Conservation (phyloP, 805 yeast genomes). For the Tetrapisispora taiwanensis region DNA sequence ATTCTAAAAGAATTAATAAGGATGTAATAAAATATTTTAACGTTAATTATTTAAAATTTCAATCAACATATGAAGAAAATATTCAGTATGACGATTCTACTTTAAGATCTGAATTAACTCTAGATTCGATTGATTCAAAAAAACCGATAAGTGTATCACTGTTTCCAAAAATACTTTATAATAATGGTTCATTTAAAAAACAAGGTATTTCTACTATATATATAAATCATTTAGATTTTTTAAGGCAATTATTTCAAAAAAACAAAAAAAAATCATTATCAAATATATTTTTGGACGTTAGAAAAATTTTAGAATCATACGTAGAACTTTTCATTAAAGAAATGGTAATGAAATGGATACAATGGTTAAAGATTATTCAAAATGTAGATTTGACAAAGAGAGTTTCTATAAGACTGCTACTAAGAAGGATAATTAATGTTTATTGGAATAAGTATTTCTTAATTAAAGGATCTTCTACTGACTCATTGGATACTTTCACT, state of each 20-base stretch:
- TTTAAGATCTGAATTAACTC: no score
- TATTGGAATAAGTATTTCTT: conserved; percentile 10
- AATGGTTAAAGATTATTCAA: conserved; percentile 11
- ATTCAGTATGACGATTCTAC: no score
- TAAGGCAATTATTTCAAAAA: conserved; percentile 8
- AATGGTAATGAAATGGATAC: conserved; percentile 11
- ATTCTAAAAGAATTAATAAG: neutral
- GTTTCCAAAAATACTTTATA: conserved; percentile 7
- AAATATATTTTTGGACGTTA: conserved; percentile 9
- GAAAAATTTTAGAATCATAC: conserved; percentile 11
- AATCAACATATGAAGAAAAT: no score
- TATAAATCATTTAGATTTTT: conserved; percentile 5
- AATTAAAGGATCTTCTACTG: conserved; percentile 5
- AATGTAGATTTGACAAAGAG: conserved; percentile 6
- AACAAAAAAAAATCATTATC: conserved; percentile 3
- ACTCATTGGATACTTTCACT: conserved; percentile 6
- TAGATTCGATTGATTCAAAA: neutral
- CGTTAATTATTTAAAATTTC: neutral
- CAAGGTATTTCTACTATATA: neutral
- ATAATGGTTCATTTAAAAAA: neutral
- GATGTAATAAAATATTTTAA: neutral
- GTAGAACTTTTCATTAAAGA: conserved; percentile 11
- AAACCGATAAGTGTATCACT: neutral
- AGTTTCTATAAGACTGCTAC: conserved; percentile 4
- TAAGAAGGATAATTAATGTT: conserved; percentile 3